Evolutionary conservation across 352 stramenopile genomes (phyloP).

Genomic region (Globisporangium iwayamae): DNA sequence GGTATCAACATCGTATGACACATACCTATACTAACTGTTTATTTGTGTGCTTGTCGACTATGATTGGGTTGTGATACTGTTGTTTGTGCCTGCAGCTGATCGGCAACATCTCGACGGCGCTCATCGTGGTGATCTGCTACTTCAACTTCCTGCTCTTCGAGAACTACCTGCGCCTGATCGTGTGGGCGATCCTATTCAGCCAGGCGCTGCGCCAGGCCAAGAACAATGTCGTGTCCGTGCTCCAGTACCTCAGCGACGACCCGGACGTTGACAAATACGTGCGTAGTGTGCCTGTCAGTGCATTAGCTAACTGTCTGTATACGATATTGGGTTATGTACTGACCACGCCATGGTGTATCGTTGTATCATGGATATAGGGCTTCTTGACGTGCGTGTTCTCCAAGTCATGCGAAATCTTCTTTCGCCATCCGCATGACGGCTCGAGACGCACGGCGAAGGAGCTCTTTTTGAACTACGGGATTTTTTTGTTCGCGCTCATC

Average conservation of each 20-base stretch:
- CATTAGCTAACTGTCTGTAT: no score
- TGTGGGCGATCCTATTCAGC: conserved; percentile 85
- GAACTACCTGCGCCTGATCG: conserved; percentile 85
- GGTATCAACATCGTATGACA: not conserved
- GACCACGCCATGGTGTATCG: not conserved
- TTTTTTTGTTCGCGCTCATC: conserved; percentile 83
- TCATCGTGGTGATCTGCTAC: conserved; percentile 85
- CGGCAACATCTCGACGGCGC: conserved; percentile 83
- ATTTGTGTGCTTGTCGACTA: not conserved
- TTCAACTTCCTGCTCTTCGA: conserved; percentile 90
- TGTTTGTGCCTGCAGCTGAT: conserved; percentile 44
- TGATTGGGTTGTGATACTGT: conserved; percentile 1
- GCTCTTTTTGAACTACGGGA: conserved; percentile 85
- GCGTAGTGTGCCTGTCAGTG: conserved; percentile 16
- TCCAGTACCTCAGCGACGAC: conserved; percentile 83
- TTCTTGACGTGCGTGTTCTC: conserved; percentile 78
- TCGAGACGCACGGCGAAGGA: conserved; percentile 69
- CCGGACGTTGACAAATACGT: conserved; percentile 70
- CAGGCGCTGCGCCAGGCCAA: conserved; percentile 83
- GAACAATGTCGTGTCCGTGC: conserved; percentile 78
- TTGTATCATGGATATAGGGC: conserved; percentile 26
- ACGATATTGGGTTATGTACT: not conserved
- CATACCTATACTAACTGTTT: not conserved
- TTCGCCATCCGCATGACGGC: conserved; percentile 63
- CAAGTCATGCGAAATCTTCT: conserved; percentile 76